Base-by-base conservation (phyloP, 2,329 filamentous ascomycete genomes). In the Colletotrichum gloeosporioides region DNA sequence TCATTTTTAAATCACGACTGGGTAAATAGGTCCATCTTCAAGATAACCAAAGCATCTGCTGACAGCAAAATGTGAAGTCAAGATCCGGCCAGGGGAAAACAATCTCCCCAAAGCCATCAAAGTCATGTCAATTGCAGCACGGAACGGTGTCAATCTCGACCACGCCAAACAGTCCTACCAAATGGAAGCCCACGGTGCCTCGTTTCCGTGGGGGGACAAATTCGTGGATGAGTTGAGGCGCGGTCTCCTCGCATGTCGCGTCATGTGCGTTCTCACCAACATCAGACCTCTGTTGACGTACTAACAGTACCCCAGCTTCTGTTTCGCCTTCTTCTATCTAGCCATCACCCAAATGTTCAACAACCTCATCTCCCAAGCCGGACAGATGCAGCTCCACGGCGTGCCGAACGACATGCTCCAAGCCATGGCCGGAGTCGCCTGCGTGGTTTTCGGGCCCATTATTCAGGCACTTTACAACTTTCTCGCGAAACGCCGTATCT, bases 171-270 rank as follows among this genome's bases (percentile, higher is more conserved):
- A 39, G 13, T 39, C 34, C 25, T 64, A 90, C 87, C 92, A 92
- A 72, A 87, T 86, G 27, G 89, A 88, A 76, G 84, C 90, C 73
- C 85, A 87, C 71, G 86, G 82, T 78, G 80, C 78, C 82, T 73
- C 82, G 76, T 71, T 91, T 27, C 85, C 88, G 0, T 95, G 93
- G 92, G 89, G 93, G 71, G 92, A 95, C 80, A 88, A 90, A 79
- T 95, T 95, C 79, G 86, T 95, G 67, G 93, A 94, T 4, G 93
- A 95, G 81, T 86, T 95, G 65, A 93, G 93, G 85, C 92, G 92
- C 87, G 81, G 86, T 3, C 82, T 89, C 12, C 82, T 94, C 89
- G 94, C 93, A 15, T 95, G 93, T 87, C 92, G 93, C 79, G 93
- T 95, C 71, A 95, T 95, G 78, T 81, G 88, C 78, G 92, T 93